A percentile compares a stretch with the other conserved stretches of the same genome.
These are phyloP conservation scores for Bacidia rubella DNA, from an alignment of 495 filamentous ascomycete species.

Conservation along the genomic window DNA sequence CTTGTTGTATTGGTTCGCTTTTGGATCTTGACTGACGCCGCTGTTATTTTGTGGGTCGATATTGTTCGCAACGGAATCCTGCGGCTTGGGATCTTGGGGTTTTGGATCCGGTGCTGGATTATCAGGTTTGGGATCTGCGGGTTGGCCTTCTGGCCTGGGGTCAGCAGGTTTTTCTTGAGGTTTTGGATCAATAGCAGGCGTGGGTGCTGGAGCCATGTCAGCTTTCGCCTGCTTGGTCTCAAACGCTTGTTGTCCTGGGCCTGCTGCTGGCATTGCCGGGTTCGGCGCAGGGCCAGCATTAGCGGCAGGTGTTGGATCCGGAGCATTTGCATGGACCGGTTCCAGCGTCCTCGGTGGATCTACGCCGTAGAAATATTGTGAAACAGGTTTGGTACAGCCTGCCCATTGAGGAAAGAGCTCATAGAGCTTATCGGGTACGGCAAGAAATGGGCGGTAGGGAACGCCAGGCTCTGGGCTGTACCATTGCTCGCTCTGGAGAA, in stretches of 20 bases:
- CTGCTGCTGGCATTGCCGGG: neutral
- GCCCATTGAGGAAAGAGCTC: neutral
- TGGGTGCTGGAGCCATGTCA: neutral
- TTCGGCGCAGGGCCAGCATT: neutral
- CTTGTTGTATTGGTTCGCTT: too few relatives aligned
- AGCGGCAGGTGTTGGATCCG: neutral
- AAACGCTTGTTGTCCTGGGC: neutral
- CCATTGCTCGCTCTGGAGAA: neutral
- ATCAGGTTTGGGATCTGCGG: neutral
- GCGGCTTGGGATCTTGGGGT: neutral
- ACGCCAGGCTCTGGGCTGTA: neutral
- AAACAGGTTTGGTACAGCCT: neutral
- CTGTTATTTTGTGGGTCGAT: neutral
- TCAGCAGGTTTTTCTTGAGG: neutral
- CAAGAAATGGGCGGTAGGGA: slow-evolving; percentile 2
- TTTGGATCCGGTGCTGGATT: neutral
- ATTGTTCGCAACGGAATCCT: neutral
- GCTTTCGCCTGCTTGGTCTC: neutral
- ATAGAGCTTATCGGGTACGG: neutral
- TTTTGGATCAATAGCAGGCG: neutral
- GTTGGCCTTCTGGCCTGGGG: neutral
- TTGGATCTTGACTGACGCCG: too few relatives aligned
- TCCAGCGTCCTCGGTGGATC: slow-evolving; percentile 5
- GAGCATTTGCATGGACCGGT: neutral
- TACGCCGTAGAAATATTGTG: neutral